Percentiles rank a stretch among this genome's conserved stretches.
phyloP scores from a whole-genome alignment of 108 stramenopile species.

The Skeletonema tropicum region DNA sequence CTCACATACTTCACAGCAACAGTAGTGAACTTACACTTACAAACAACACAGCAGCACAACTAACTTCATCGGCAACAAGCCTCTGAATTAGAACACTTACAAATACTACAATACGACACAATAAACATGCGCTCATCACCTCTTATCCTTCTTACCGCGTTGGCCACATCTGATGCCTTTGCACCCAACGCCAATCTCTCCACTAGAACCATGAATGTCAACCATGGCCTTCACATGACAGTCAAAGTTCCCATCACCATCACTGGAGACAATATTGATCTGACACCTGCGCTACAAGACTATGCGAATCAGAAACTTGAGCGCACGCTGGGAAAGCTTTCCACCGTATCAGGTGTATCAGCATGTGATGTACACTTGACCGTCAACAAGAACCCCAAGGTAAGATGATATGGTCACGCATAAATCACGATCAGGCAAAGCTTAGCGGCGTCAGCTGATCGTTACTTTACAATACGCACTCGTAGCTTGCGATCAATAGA shows the following conservation, averaged over 20 bases:
- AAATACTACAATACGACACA: neutral
- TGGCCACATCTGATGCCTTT: constrained; percentile 40
- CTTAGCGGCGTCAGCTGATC: neutral
- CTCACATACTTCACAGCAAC: neutral
- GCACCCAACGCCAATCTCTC: constrained; percentile 23
- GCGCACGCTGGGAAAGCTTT: constrained; percentile 70
- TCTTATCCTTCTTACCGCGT: constrained; percentile 22
- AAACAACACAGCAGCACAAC: neutral
- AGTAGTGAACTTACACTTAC: neutral
- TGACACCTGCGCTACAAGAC: constrained; percentile 76
- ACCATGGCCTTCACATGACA: constrained; percentile 44
- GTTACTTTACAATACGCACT: neutral
- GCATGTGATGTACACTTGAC: constrained; percentile 84
- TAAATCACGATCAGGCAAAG: neutral
- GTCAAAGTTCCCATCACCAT: constrained; percentile 68
- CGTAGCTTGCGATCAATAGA: neutral
- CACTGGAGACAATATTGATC: constrained; percentile 85
- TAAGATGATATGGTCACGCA: constrained; percentile 30
- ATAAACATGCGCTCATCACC: constrained; percentile 33
- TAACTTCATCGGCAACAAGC: neutral
- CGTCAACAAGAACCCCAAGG: constrained; percentile 89
- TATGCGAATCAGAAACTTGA: constrained; percentile 83
- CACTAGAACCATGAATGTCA: neutral
- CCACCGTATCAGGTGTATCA: constrained; percentile 57
- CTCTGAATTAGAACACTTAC: neutral